These are phyloP conservation scores for Hanseniaspora valbyensis DNA, from an alignment of 805 yeast genomes.

Conservation along the genomic window DNA sequence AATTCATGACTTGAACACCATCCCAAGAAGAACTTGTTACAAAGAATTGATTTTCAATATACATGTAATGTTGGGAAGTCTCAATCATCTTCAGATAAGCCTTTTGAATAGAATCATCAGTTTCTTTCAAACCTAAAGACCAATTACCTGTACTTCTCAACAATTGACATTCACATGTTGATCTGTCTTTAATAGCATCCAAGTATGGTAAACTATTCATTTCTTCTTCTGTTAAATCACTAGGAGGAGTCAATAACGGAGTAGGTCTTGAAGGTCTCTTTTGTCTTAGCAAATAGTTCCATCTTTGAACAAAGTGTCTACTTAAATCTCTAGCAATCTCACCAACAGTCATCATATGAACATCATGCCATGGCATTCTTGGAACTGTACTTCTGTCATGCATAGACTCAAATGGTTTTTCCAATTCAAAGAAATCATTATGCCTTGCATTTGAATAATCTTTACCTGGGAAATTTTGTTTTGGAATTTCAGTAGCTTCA, in stretches of 20 bases:
- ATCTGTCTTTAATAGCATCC: slow-evolving; percentile 39
- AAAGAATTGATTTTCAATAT: slow-evolving; percentile 92
- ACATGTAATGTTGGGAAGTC: slow-evolving; percentile 82
- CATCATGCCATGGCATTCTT: slow-evolving; percentile 99
- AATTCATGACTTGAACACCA: slow-evolving; percentile 72
- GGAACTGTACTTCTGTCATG: slow-evolving; percentile 72
- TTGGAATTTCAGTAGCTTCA: slow-evolving; percentile 43
- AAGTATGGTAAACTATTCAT: slow-evolving; percentile 41
- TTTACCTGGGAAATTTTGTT: slow-evolving; percentile 80
- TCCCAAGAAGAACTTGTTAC: slow-evolving; percentile 79
- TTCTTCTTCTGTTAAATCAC: slow-evolving; percentile 70
- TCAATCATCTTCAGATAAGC: slow-evolving; percentile 88
- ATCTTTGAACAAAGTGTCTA: slow-evolving; percentile 91
- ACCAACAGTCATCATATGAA: slow-evolving; percentile 91
- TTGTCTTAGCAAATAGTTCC: slow-evolving; percentile 88
- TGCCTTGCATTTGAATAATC: slow-evolving; percentile 95
- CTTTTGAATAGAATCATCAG: slow-evolving; percentile 81
- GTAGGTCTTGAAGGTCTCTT: slow-evolving; percentile 91
- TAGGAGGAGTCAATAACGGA: slow-evolving; percentile 84
- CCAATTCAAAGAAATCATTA: slow-evolving; percentile 69
- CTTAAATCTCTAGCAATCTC: slow-evolving; percentile 87
- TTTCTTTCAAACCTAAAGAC: slow-evolving; percentile 81
- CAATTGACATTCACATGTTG: slow-evolving; percentile 86
- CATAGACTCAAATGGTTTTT: slow-evolving; percentile 83
- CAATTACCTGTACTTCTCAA: slow-evolving; percentile 83